These are phyloP conservation scores for Diaporthe ilicicola DNA, from an alignment of 2,329 filamentous ascomycete species.

Conservation along the genomic window DNA sequence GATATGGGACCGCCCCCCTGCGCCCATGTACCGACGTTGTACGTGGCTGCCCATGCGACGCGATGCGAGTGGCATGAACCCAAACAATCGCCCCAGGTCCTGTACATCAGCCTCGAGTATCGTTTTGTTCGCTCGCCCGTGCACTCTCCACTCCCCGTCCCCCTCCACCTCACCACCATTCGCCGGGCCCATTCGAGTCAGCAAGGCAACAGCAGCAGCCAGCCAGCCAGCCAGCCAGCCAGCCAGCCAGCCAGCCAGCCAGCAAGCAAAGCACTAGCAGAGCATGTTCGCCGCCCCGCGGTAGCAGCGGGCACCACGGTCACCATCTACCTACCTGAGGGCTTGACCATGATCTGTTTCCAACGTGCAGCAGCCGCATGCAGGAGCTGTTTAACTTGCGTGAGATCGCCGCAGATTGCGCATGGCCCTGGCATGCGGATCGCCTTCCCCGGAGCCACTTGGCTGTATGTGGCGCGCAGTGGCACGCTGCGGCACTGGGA, in stretches of 20 bases:
- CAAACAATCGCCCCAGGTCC: neutral
- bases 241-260: neutral
- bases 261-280: neutral
- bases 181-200: neutral
- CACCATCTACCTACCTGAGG: neutral
- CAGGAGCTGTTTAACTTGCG: constrained; percentile 15
- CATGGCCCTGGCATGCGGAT: constrained; percentile 22
- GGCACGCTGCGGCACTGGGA: constrained; percentile 10
- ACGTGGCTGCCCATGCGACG: constrained; percentile 1
- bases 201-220: neutral
- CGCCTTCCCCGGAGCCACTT: constrained; percentile 12
- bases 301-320: neutral
- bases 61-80: constrained; percentile 6
- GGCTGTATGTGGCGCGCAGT: neutral
- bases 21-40: neutral
- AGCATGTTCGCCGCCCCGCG: neutral
- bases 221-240: neutral
- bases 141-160: neutral
- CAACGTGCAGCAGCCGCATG: constrained; percentile 14
- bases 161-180: neutral
- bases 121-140: neutral
- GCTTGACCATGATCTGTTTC: constrained; percentile 9
- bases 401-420: constrained; percentile 21
- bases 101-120: neutral
- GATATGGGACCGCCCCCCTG: no score